Percentiles rank a stretch among this genome's conserved stretches.
These are phyloP conservation scores for Candida awuae DNA, from an alignment of 805 yeast genomes.

Conservation along the genomic window DNA sequence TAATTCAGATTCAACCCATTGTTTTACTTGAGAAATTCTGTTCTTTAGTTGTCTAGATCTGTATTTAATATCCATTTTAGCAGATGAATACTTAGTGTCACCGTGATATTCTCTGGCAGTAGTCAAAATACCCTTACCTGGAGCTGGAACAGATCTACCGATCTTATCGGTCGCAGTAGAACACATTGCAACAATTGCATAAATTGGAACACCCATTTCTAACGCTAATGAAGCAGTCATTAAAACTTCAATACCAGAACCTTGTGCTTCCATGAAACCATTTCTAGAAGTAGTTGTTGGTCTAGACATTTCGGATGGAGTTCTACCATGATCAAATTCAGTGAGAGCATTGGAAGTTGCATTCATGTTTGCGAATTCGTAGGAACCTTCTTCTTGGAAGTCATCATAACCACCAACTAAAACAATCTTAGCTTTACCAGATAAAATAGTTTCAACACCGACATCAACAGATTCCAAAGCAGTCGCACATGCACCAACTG, in stretches of 20 bases:
- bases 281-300: constrained; percentile 93
- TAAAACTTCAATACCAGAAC: constrained; percentile 95
- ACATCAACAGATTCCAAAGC: constrained; percentile 95
- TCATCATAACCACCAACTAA: constrained; percentile 99
- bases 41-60: constrained; percentile 83
- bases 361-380: constrained; percentile 97
- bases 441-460: constrained; percentile 87
- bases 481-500: constrained; percentile 99
- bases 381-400: constrained; percentile 98
- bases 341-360: constrained; percentile 88
- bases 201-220: constrained; percentile 98
- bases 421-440: constrained; percentile 93
- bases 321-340: constrained; percentile 92
- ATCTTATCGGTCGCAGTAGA: constrained; percentile 98
- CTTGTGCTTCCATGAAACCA: constrained; percentile 99
- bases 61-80: constrained; percentile 82
- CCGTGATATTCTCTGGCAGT: constrained; percentile 93
- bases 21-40: constrained; percentile 68
- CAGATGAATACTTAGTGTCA: constrained; percentile 66
- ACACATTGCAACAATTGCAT: constrained; percentile 88
- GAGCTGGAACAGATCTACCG: constrained; percentile 99
- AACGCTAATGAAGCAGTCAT: constrained; percentile 93
- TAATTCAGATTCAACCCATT: constrained; percentile 81
- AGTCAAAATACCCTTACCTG: constrained; percentile 98
- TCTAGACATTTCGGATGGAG: constrained; percentile 97